Evolutionary conservation across 495 filamentous ascomycete species (phyloP), one percentile per base, ranked within the genome.

Genomic region (Aspergillus funiculosus): DNA sequence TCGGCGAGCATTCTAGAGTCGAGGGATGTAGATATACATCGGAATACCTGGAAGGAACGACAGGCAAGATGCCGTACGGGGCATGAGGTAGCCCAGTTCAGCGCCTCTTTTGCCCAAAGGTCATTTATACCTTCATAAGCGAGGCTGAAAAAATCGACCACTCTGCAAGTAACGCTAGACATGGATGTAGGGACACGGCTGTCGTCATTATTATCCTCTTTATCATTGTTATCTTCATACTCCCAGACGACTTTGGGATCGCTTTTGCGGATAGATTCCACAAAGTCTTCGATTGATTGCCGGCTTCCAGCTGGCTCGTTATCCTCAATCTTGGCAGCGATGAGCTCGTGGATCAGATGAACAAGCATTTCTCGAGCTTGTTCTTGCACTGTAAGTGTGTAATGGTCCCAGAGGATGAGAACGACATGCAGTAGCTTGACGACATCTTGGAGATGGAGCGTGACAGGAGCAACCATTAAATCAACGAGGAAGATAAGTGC

Each of bases 331-430:
- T 83, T 85, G 1, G 94, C 92, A 27, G 96, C 89, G 21, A 98
- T 85, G 11, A 98, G 76, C 59, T 97, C 94, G 57, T 98, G 92
- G 36, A 98, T 95, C 6, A 98, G 75, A 70, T 98, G 92, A 24
- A 98, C 89, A 11, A 97, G 76, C 92, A 98, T 95, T 57, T 98
- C 92, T 32, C 90, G 81, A 29, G 92, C 89, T 61, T 97, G 89
- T 48, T 97, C 92, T 55, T 95, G 92, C 1, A 98, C 91, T 9
- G 95, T 78, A n/a, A 87, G 77, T 2, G 83, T 94, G 55, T 97
- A 94, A 45, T 95, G 88, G 59, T 98, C 92, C 92, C 92, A 98
- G 9, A 96, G 76, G 1, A 95, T 87, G 25, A 92, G 83, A 11
- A 95, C 81, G 11, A 94, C 87, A 66, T 98, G 92, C 8, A 98